Evolutionary conservation across 192 early-diverging fungal species (phyloP), one percentile per base, ranked within the genome.

Genomic region (Coemansia sp.): DNA sequence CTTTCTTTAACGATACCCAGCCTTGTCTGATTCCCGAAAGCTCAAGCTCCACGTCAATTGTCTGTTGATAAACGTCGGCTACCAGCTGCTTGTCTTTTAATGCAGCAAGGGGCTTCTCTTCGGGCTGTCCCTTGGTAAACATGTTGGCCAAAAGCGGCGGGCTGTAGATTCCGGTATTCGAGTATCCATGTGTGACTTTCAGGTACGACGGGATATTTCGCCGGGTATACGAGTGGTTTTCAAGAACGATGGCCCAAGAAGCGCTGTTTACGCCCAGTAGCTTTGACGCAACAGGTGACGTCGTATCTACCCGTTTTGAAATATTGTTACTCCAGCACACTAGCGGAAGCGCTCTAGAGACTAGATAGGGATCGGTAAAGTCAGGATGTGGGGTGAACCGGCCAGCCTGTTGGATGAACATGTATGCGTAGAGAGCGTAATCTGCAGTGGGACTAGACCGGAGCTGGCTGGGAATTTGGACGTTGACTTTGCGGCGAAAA

Each of bases 231-330:
- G 39, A 5, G 41, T 69, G 68, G 29, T 69, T 62, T 16, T 69
- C 68, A 6, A 69, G 68, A 20, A 69, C 68, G 16, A 69, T 62
- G 0, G 68, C 68, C 68, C 68, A 69, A n/a, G 68, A 69, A 5
- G 46, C 68, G 43, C 68, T 60, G 39, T 7, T 40, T 18, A 41
- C 43, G 20, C 53, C 55, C 4, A 68, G 39, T 4, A 68, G 66
- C 55, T 60, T 31, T 24, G n/a, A n/a, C n/a, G n/a, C n/a, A n/a
- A n/a, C n/a, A n/a, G n/a, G n/a, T n/a, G n/a, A n/a, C n/a, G n/a
- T n/a, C n/a, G 55, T 31, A 31, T 58, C 31, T 13, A 31, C 3
- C 55, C 5, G 16, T 13, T 36, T 31, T 12, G 55, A 34, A 3
- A 12, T 7, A 4, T 6, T 11, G 12, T 58, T 20, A 15, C 55